These are phyloP conservation scores for Volvox reticuliferus DNA, from an alignment of 139 green algal species.

Conservation along the genomic window DNA sequence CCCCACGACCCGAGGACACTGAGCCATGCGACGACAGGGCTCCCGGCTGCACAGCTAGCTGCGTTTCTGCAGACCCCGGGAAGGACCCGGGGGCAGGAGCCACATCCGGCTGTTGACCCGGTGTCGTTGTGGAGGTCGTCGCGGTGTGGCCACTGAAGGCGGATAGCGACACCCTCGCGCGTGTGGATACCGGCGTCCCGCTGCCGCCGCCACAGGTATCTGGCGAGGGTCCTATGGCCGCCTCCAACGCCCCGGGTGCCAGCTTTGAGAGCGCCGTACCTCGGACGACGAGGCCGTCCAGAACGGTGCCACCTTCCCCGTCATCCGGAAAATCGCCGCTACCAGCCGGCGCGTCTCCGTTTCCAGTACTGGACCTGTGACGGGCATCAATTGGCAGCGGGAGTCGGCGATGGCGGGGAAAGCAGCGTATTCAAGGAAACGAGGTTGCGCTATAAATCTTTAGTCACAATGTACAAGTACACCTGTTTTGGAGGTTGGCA, in stretches of 20 bases:
- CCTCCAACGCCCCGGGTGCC: constrained; percentile 1
- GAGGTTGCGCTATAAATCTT: too few relatives aligned
- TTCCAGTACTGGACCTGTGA: constrained; percentile 1
- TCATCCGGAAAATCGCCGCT: constrained; percentile 9
- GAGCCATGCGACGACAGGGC: not conserved
- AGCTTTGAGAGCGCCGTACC: constrained; percentile 32
- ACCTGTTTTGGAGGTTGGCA: too few relatives aligned
- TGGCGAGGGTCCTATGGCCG: constrained; percentile 26
- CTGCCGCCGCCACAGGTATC: not conserved
- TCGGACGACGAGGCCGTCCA: constrained; percentile 25
- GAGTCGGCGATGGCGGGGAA: too few relatives aligned
- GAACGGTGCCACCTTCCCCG: not conserved
- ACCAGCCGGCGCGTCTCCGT: not conserved
- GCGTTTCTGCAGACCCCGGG: too few relatives aligned
- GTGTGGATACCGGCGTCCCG: not conserved
- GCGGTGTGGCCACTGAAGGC: not conserved
- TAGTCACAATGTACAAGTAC: too few relatives aligned
- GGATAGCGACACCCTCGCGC: not conserved
- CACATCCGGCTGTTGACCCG: not conserved
- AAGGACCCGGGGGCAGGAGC: not conserved
- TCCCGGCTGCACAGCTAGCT: not conserved
- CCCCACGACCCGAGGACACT: not conserved
- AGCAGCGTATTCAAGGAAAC: too few relatives aligned
- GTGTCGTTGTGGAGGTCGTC: not conserved
- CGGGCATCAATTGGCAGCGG: not conserved